Base-by-base conservation (phyloP, 2,329 filamentous ascomycete genomes). In the Westerdykella ornata region DNA sequence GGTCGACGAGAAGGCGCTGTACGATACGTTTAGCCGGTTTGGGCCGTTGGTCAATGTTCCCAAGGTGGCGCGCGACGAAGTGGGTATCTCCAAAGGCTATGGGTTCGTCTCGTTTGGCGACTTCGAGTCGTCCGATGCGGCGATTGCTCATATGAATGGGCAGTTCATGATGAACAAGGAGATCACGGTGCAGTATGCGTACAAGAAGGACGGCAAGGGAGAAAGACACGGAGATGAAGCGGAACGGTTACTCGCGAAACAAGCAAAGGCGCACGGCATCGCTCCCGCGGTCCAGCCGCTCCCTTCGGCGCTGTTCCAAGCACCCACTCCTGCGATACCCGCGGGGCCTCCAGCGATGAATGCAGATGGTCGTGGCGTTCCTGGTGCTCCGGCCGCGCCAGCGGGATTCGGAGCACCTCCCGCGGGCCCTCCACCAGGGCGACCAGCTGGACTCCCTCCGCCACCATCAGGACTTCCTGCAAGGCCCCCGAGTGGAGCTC, bases 131-230 rank as follows among this genome's bases (percentile, higher is more conserved):
- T 92, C 88, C 9, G 92, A 98, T 60, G 84, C 87, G 47, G 89
- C 92, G 32, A 87, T 94, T 48, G 77, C 82, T 52, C 92, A 90
- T 64, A 89, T 98, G 84, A 85, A 95, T 64, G 88, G 88, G 38
- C 89, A 97, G 70, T 97, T 92, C 68, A 80, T 98, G 46, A 89
- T 94, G 75, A 95, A 92, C 74, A 95, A 95, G 71, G 86, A 95
- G 67, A 84, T 97, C 55, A 86, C 85, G 2, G 92, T 98, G 34
- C 90, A 97, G 68, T 98, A 97, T 67, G 92, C 92, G 30, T 97
- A 95, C 77, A 98, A 98, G 76, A 97, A 97, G 70, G 92, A 98
- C 60, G 92, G 92, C 53, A 95, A 95, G 71, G 90, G 90, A 55
- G 90, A 97, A 70, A 77, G 92, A 44, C 92, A 98, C 63, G 92